Evolutionary conservation across 1,284 basidiomycete species (phyloP).

Genomic region (Golubevia sp.): DNA sequence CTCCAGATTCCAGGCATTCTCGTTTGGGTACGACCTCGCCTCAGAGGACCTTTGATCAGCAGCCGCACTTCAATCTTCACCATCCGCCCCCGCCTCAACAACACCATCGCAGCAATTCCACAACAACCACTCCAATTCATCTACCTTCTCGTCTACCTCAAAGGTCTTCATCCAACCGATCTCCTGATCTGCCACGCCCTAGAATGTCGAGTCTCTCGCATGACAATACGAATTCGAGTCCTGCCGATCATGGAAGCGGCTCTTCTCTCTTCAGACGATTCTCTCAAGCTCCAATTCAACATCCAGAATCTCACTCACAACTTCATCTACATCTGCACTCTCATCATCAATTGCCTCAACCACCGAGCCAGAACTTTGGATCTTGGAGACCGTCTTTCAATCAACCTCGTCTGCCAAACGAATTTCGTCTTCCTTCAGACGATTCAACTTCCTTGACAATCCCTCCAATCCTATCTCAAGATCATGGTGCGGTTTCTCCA

Average conservation of each 20-base stretch:
- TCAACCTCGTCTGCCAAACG: background rate
- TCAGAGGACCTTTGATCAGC: no score
- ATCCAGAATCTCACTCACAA: background rate
- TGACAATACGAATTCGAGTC: background rate
- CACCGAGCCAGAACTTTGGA: background rate
- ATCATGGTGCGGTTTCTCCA: background rate
- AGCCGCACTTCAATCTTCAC: no score
- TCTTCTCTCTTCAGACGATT: background rate
- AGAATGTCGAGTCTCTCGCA: no score
- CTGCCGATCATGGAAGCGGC: background rate
- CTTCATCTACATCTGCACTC: background rate
- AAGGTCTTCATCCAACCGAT: no score
- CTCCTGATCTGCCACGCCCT: no score
- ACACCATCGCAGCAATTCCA: no score
- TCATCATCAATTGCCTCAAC: no score
- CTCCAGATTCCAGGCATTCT: no score
- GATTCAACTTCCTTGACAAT: background rate
- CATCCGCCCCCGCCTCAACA: no score
- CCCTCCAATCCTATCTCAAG: background rate
- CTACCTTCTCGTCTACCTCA: no score
- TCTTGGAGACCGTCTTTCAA: background rate
- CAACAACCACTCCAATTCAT: no score
- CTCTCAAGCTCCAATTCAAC: background rate
- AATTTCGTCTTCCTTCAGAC: background rate
- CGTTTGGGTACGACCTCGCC: no score